phyloP scores from a whole-genome alignment of 768 basidiomycete species.

The Ramaria rubella region DNA sequence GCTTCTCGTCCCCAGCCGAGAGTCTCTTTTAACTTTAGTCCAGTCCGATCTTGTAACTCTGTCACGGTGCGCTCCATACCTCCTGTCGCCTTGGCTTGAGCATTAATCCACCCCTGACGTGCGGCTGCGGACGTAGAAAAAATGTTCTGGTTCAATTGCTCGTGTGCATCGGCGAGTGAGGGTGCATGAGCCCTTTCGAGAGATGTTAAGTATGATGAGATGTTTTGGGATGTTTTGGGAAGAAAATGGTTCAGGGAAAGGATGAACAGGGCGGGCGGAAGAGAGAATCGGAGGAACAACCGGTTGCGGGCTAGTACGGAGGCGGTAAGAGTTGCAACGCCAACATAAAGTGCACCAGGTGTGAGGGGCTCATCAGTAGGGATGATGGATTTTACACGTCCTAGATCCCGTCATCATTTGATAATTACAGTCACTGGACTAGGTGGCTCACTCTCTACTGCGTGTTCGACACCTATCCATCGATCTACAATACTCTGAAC shows the following conservation, averaged over 20 bases:
- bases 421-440: neutral
- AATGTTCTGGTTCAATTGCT: conserved; percentile 19
- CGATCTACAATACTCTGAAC: conserved; percentile 68
- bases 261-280: conserved; percentile 71
- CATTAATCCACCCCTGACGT: conserved; percentile 34
- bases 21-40: conserved; percentile 61
- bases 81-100: conserved; percentile 37
- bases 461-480: conserved; percentile 84
- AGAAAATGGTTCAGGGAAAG: conserved; percentile 77
- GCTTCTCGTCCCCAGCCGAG: conserved; percentile 37
- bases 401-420: conserved; percentile 32
- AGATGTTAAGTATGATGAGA: conserved; percentile 55
- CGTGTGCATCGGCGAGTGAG: conserved; percentile 56
- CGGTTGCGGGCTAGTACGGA: conserved; percentile 83
- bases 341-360: conserved; percentile 86
- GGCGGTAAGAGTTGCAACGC: conserved; percentile 74
- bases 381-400: conserved; percentile 74
- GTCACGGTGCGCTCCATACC: conserved; percentile 44
- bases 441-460: conserved; percentile 67
- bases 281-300: conserved; percentile 55
- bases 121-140: conserved; percentile 5
- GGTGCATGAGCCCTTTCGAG: conserved; percentile 73
- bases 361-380: conserved; percentile 77
- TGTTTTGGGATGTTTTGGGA: conserved; percentile 69
- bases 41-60: conserved; percentile 60